Evolutionary conservation across 2,329 filamentous ascomycete species (phyloP), one percentile per base, ranked within the genome.

Genomic region (Fusarium sterilihyphosum): DNA sequence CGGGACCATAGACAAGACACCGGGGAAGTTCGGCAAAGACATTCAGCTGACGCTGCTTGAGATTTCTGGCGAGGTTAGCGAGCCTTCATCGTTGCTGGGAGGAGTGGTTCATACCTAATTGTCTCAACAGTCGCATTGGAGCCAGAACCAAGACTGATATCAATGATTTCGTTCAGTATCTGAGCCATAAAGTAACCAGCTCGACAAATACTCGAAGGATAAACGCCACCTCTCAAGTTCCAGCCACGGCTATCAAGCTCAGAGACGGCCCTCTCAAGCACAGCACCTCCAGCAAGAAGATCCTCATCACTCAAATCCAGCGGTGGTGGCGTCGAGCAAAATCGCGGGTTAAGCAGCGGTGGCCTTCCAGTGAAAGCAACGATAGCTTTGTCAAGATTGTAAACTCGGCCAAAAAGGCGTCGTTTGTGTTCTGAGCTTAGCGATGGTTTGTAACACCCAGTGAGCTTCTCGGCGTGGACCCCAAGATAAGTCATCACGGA

Each of bases 1-100:
- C 11, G 0, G 43, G 43, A 12, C 57, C 35, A 6, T 69, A 69
- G 1, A 64, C 20, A 1, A 69, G 6, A 3, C 31, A 17, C 1
- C 22, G 13, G 2, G 66, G 66, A 11, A 69, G 13, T 2, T 41
- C 57, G 1, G 65, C 26, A 4, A 64, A 17, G 2, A 18, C 24
- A 2, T 52, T 18, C 0, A 69, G 0, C 2, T 56, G 57, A 1
- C 65, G 26, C 6, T 69, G 49, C 17, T 69, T 69, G 1, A 69
- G n/a, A 5, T 44, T 2, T 10, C 66, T 67, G 7, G 6, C 0
- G 1, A 0, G 1, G 6, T 69, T 2, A 63, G 64, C 13, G 8
- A 2, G 3, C 8, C 1, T 12, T 20, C 4, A 1, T 2, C 6
- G 2, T 2, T n/a, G 1, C 1, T 8, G 0, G 2, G 10, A 18